Evolutionary conservation across 306 rosid species (phyloP), one percentile per base, ranked within the genome.

Genomic region (Hylodesmum podocarpum): DNA sequence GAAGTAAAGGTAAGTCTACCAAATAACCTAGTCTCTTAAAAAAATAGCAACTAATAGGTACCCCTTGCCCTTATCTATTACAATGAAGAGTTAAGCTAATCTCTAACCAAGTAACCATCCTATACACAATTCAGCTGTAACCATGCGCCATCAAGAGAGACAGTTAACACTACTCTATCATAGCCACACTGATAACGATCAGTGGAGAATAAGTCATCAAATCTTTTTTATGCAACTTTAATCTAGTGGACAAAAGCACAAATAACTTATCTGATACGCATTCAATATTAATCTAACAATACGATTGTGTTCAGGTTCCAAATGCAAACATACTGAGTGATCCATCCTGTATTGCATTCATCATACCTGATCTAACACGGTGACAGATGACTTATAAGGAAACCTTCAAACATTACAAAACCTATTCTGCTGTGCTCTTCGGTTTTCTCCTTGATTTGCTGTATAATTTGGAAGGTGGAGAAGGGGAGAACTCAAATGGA

Each of bases 401-500:
- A 68, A 43, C 55, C 73, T 39, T 72, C 2, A 78, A 78, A 73
- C 70, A 44, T 74, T 49, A 63, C 72, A 62, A 55, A 70, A 43
- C 33, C 88, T 90, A 82, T 28, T 85, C 93, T 54, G 84, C 79
- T 75, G 67, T 64, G 67, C 67, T 64, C 58, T 86, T 86, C 29
- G 80, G 88, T 73, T 83, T 95, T 83, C 95, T 92, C 71, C 91
- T 88, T 66, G 92, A 81, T 82, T 84, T 90, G 86, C 85, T 90
- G 88, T 86, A 90, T 51, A 86, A 70, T 73, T 77, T 90, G 59
- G 94, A 88, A 70, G 97, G 93, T 5, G 98, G 97, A 77, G 98
- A 89, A 15, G 96, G 96, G 44, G 95, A 94, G 78, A 94, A 92
- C 87, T 92, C 93, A 40, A 91, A 89, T 36, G 95, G 96, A 51